phyloP scores from a whole-genome alignment of 179 eudicot genomes.

The Silene vulgaris region DNA sequence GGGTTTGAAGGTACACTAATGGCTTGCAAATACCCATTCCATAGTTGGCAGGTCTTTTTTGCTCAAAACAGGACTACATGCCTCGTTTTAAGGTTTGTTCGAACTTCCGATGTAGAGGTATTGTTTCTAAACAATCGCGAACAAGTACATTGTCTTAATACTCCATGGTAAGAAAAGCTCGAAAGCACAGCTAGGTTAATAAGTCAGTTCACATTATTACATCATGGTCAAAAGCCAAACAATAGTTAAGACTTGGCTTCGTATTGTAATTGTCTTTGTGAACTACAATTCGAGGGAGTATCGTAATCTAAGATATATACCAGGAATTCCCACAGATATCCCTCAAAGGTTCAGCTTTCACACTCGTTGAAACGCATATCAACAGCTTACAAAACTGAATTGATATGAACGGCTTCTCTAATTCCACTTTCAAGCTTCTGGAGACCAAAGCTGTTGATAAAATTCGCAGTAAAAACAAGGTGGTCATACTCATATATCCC shows the following conservation, averaged over 20 bases:
- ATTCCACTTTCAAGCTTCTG: slow-evolving; percentile 7
- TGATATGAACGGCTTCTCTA: slow-evolving; percentile 13
- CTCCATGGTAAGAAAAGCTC: neutral
- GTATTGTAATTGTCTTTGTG: neutral
- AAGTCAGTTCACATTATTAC: neutral
- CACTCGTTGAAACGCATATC: neutral
- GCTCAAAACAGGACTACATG: no score
- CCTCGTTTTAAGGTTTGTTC: no score
- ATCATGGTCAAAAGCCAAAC: neutral
- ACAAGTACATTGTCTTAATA: neutral
- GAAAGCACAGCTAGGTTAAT: neutral
- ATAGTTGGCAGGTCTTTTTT: no score
- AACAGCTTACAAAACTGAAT: slow-evolving; percentile 17
- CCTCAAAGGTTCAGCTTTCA: slow-evolving; percentile 1
- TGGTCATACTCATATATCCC: slow-evolving; percentile 73
- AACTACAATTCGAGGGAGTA: neutral
- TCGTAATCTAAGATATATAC: neutral
- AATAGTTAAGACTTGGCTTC: neutral
- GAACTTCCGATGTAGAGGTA: no score
- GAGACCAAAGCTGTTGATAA: neutral
- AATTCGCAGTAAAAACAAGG: neutral
- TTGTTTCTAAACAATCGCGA: no score
- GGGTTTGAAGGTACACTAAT: no score
- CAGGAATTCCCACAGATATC: neutral
- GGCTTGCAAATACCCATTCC: no score